Percentiles rank a stretch among this genome's conserved stretches.
phyloP scores from a whole-genome alignment of 345 rosid genomes.

The Diplotaxis tenuifolia region DNA sequence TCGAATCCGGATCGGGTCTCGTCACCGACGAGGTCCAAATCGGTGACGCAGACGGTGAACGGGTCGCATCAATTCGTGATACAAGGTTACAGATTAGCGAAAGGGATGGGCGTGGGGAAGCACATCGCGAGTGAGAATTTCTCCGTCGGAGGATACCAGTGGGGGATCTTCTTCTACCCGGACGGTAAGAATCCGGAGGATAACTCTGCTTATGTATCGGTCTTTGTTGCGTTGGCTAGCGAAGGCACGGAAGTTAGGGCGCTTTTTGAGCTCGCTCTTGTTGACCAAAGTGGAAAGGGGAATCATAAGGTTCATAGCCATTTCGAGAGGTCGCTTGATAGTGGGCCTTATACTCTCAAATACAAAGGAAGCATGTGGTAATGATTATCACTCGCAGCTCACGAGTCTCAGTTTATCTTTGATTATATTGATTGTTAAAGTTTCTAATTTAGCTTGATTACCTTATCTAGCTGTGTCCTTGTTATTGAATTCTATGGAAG shows the following conservation, averaged over 20 bases:
- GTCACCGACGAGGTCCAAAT: constrained; percentile 53
- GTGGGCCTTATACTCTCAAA: constrained; percentile 85
- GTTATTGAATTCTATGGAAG: constrained; percentile 4
- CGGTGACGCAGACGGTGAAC: constrained; percentile 74
- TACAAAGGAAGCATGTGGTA: constrained; percentile 98
- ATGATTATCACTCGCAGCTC: not conserved
- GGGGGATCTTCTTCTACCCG: constrained; percentile 97
- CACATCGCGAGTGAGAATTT: constrained; percentile 78
- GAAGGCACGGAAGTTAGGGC: constrained; percentile 95
- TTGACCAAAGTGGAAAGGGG: constrained; percentile 91
- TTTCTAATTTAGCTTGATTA: not conserved
- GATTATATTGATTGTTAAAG: not conserved
- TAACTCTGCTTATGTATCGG: constrained; percentile 68
- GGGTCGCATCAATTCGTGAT: constrained; percentile 83
- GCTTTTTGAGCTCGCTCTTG: constrained; percentile 74
- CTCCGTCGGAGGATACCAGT: constrained; percentile 88
- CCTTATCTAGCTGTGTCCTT: not conserved
- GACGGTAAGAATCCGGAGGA: constrained; percentile 90
- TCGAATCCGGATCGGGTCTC: constrained; percentile 31
- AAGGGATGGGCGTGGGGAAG: constrained; percentile 86
- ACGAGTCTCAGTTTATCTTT: not conserved
- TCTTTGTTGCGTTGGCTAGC: constrained; percentile 82
- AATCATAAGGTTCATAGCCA: constrained; percentile 91
- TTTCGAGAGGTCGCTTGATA: constrained; percentile 77
- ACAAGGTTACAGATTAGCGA: constrained; percentile 78